These are phyloP conservation scores for Fusarium abutilonis DNA, from an alignment of 2,329 filamentous ascomycete genomes.

Conservation along the genomic window DNA sequence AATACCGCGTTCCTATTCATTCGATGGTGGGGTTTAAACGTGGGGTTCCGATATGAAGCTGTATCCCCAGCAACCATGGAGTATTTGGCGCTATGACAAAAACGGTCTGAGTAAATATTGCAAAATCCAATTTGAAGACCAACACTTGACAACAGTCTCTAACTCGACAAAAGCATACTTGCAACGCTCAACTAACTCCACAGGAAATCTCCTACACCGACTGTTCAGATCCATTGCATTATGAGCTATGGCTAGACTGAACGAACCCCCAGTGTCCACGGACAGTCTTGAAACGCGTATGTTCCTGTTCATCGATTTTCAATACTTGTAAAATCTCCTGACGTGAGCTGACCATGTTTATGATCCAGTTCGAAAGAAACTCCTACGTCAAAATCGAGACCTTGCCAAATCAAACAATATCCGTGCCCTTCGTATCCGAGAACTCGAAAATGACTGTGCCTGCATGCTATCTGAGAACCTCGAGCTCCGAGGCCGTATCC, in stretches of 20 bases:
- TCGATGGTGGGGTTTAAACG: conserved; percentile 44
- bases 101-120: conserved; percentile 50
- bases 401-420: conserved; percentile 81
- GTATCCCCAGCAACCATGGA: conserved; percentile 47
- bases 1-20: conserved; percentile 30
- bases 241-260: conserved; percentile 79
- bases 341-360: conserved; percentile 33
- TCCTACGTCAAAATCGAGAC: conserved; percentile 84
- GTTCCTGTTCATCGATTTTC: conserved; percentile 48
- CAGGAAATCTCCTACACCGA: conserved; percentile 19
- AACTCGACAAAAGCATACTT: conserved; percentile 29
- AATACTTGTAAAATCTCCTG: background rate
- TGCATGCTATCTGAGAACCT: conserved; percentile 83
- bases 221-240: conserved; percentile 36
- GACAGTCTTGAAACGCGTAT: conserved; percentile 78
- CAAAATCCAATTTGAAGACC: conserved; percentile 43
- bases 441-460: conserved; percentile 78
- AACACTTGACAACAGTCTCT: conserved; percentile 40
- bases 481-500: conserved; percentile 73
- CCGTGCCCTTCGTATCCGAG: conserved; percentile 80
- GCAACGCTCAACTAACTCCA: conserved; percentile 27
- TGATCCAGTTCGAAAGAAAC: conserved; percentile 75
- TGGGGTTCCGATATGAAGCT: conserved; percentile 32
- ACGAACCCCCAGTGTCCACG: conserved; percentile 74
- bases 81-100: conserved; percentile 41